Conservation (phyloP, 495 filamentous ascomycete species). For the Hypoxylon perforatum region DNA sequence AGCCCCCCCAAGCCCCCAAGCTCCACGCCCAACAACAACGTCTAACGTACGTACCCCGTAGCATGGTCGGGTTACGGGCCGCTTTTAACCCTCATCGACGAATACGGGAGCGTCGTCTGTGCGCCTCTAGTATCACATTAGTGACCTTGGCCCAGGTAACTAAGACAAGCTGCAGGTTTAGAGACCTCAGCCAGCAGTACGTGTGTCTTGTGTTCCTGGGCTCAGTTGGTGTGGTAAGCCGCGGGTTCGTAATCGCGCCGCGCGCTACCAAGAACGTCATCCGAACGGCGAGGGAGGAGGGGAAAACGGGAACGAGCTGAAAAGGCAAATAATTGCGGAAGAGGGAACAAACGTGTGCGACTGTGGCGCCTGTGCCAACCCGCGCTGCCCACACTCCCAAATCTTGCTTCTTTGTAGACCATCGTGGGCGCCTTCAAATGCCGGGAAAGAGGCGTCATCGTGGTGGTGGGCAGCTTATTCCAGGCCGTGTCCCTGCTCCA, state of each 20-base stretch:
- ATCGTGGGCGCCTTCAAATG: constrained; percentile 14
- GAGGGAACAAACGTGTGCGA: not conserved
- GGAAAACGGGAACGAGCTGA: not conserved
- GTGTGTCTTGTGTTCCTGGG: not conserved
- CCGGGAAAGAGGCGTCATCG: constrained; percentile 18
- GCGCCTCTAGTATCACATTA: constrained; percentile 5
- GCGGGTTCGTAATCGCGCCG: not conserved
- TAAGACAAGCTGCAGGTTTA: constrained; percentile 12
- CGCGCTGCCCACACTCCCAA: too few species aligned
- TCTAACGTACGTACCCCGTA: too few species aligned
- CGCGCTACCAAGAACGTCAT: too few species aligned
- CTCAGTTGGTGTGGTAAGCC: constrained; percentile 18
- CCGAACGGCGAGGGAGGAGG: too few species aligned
- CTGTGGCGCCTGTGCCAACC: not conserved
- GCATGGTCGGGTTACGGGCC: constrained; percentile 5
- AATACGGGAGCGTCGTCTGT: constrained; percentile 21
- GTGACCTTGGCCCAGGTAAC: constrained; percentile 3
- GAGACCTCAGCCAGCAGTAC: not conserved
- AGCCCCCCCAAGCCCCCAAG: too few species aligned
- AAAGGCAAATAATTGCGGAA: not conserved
- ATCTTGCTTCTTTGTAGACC: too few species aligned
- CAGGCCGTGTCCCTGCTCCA: constrained; percentile 21
- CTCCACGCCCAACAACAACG: too few species aligned
- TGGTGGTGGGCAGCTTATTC: constrained; percentile 23
- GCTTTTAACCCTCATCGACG: constrained; percentile 12